Evolutionary conservation across 371 early-diverging fungal species (phyloP).

Genomic region (Actinomortierella wolfii): DNA sequence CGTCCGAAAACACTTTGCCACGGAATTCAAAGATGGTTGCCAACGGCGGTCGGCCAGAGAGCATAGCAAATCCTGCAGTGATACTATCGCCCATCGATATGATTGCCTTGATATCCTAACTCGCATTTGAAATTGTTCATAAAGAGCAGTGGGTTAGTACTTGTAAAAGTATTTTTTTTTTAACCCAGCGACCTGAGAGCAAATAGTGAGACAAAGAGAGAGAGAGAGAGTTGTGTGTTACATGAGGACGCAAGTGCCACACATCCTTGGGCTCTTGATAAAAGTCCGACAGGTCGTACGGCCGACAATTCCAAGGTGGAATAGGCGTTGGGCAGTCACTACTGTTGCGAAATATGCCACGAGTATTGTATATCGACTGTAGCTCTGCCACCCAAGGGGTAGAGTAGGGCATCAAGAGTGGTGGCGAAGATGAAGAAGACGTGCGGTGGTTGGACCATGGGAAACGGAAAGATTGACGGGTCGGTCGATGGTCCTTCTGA

Average conservation of each 20-base stretch:
- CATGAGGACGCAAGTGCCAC: slow-evolving; percentile 59
- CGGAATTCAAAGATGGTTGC: slow-evolving; percentile 61
- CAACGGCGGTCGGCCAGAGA: slow-evolving; percentile 58
- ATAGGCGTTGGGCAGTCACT: slow-evolving; percentile 48
- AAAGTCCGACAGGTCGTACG: slow-evolving; percentile 48
- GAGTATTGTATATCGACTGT: slow-evolving; percentile 53
- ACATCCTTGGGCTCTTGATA: slow-evolving; percentile 46
- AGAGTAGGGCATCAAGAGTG: slow-evolving; percentile 47
- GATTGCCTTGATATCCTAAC: slow-evolving; percentile 62
- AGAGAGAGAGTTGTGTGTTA: slow-evolving; percentile 21
- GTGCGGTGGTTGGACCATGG: too few species aligned
- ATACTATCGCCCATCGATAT: slow-evolving; percentile 73
- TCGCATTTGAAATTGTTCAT: neutral
- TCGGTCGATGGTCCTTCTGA: neutral
- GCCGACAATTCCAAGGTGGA: slow-evolving; percentile 52
- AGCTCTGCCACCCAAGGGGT: slow-evolving; percentile 53
- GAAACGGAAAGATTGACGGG: neutral
- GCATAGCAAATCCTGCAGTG: slow-evolving; percentile 67
- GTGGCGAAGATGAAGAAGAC: neutral
- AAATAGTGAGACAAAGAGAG: slow-evolving; percentile 1
- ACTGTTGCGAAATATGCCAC: slow-evolving; percentile 42
- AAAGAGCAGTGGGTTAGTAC: neutral
- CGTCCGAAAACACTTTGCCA: slow-evolving; percentile 68
- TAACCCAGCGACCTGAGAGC: too few species aligned
- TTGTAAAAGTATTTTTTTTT: too few species aligned